Evolutionary conservation across 129 eudicot genomes (phyloP).

Genomic region (Deinandra increscens): DNA sequence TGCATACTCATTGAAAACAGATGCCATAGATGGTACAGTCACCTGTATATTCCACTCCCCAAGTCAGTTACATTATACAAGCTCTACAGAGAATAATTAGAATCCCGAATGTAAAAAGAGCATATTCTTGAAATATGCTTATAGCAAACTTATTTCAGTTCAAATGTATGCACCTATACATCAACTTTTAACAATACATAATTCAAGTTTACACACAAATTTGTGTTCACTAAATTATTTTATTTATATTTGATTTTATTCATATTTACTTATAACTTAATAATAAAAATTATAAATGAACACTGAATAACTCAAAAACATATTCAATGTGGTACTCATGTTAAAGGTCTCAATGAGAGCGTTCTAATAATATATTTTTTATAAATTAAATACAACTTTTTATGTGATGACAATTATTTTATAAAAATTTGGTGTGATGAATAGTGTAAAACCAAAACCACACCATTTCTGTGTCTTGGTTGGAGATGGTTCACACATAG

Average conservation of each 20-base stretch:
- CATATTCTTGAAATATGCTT: neutral
- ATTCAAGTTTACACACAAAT: neutral
- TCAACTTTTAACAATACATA: neutral
- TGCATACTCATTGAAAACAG: slow-evolving; percentile 98
- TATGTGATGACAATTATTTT: neutral
- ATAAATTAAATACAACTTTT: neutral
- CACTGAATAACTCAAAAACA: neutral
- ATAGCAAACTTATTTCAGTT: neutral
- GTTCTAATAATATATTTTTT: neutral
- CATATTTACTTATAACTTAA: neutral
- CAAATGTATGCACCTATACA: neutral
- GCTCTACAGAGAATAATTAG: neutral
- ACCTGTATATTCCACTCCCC: slow-evolving; percentile 55
- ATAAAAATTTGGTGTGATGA: neutral
- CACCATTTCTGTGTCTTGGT: neutral
- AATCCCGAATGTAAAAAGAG: neutral
- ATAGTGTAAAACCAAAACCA: neutral
- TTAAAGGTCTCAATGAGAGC: too few relatives aligned
- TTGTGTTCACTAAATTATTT: too few relatives aligned
- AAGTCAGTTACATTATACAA: slow-evolving; percentile 26
- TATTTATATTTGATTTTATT: neutral
- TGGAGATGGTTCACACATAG: neutral
- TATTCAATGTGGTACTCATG: too few relatives aligned
- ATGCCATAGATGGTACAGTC: slow-evolving; percentile 98
- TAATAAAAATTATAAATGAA: neutral